These are phyloP conservation scores for Annona squamosa DNA, from an alignment of 164 flowering plant species.

Conservation along the genomic window DNA sequence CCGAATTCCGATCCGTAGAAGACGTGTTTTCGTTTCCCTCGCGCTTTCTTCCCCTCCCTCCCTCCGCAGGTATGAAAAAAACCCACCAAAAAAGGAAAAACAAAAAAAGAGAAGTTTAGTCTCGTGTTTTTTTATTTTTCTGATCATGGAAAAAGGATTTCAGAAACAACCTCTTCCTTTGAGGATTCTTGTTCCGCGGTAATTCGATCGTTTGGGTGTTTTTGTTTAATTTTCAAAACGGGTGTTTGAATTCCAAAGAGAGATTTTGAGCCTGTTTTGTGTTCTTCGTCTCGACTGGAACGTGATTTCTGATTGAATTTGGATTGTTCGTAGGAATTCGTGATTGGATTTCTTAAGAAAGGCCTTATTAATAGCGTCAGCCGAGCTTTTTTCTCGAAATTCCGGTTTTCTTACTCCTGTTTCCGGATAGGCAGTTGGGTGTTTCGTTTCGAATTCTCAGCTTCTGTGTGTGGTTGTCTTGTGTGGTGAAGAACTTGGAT, in stretches of 20 bases:
- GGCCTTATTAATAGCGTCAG: not conserved
- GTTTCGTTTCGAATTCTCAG: not conserved
- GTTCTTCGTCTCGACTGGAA: not conserved
- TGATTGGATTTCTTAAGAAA: no score
- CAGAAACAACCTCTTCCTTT: not conserved
- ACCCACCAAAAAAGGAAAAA: no score
- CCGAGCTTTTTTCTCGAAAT: not conserved
- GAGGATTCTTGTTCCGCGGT: not conserved
- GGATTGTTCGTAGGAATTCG: not conserved
- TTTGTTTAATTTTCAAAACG: not conserved
- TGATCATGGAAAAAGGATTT: not conserved
- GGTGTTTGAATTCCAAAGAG: not conserved
- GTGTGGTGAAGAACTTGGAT: not conserved
- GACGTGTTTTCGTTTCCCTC: not conserved
- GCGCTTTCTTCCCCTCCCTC: not conserved
- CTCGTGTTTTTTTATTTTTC: not conserved
- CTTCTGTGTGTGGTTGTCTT: not conserved
- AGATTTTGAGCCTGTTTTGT: not conserved
- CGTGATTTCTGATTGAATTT: not conserved
- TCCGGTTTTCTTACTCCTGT: not conserved
- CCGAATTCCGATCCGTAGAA: not conserved
- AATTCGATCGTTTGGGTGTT: not conserved
- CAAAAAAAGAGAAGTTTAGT: no score
- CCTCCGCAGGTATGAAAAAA: not conserved
- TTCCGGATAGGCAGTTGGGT: not conserved